A percentile compares a stretch with the other conserved stretches of the same genome.
Evolutionary conservation across 2,329 filamentous ascomycete species (phyloP).

Genomic region (Graphiopsis chlorocephala): DNA sequence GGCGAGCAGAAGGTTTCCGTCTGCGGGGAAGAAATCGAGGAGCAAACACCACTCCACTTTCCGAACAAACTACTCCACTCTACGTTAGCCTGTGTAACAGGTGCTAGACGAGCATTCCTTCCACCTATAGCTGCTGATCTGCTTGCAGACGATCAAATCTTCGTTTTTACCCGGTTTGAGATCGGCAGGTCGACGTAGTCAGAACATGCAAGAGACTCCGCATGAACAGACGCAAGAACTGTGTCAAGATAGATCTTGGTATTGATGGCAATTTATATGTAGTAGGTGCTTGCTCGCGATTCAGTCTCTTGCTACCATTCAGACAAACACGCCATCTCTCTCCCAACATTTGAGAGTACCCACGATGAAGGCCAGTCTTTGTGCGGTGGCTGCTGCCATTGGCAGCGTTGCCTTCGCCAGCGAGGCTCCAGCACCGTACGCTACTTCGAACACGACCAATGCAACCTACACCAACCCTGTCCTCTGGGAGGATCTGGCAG

Average conservation of each 20-base stretch:
- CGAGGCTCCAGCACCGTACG: background rate
- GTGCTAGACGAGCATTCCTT: background rate
- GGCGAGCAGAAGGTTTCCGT: background rate
- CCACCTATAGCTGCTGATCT: conserved; percentile 10
- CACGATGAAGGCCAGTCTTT: background rate
- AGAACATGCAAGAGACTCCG: background rate
- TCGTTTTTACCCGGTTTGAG: conserved; percentile 12
- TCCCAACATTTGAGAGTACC: background rate
- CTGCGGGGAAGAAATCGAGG: background rate
- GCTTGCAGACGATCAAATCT: background rate
- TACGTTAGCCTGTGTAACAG: background rate
- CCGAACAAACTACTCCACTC: background rate
- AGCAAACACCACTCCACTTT: background rate
- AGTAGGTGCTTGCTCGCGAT: background rate
- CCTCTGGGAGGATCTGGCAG: conserved; percentile 56
- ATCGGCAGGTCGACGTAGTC: background rate
- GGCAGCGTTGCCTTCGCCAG: background rate
- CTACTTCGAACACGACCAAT: background rate
- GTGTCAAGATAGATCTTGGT: background rate
- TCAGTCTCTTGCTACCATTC: background rate
- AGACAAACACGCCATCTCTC: background rate
- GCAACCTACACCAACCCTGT: conserved; percentile 49
- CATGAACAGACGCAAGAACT: background rate
- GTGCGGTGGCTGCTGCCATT: background rate
- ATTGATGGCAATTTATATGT: background rate